Evolutionary conservation across 2,329 filamentous ascomycete genomes (phyloP), one percentile per base, ranked within the genome.

Genomic region (Xenoacremonium recifei): DNA sequence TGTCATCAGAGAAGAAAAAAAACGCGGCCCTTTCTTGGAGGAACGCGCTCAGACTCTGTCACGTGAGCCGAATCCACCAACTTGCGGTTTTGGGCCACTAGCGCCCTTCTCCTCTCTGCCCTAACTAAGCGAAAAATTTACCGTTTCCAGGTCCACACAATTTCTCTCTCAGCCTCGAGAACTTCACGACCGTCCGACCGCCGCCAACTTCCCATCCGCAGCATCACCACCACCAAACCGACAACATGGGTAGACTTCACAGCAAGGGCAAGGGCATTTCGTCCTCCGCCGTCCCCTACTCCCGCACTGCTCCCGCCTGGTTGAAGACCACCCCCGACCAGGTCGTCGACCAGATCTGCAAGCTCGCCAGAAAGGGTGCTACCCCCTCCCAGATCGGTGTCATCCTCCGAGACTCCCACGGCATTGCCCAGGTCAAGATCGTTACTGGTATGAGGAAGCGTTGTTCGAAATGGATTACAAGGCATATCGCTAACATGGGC

Each of bases 201-300:
- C 44, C 53, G 52, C 55, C 52, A 60, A 57, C 45, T 50, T 48
- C 44, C 51, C 50, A 55, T 53, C 58, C 56, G 46, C 55, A 62
- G 55, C 57, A 46, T 51, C 62, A 63, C 61, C 66, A 56, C 54
- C 63, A 62, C 61, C 57, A 65, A 62, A 63, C 68, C 68, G 71
- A 65, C 73, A 87, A 74, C 60, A 95, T 95, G 89, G 89, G 91
- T 85, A 85, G 92, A 82, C 85, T 97, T 86, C 95, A 99, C 86
- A 88, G 82, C 83, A 96, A 96, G 68, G 92, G 93, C 80, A 97
- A 97, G 89, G 95, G 93, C 76, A 99, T 99, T 77, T 90, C 89
- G 60, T 76, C 89, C 77, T 96, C 89, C 54, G 89, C 93, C 66
- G 77, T 97, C 75, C 93, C 95, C 69, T 99, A 97, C 85, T 96